A percentile compares a stretch with the other conserved stretches of the same genome.
These are phyloP conservation scores for Sugiyamaella smithiae DNA, from an alignment of 805 yeast genomes.

Conservation along the genomic window DNA sequence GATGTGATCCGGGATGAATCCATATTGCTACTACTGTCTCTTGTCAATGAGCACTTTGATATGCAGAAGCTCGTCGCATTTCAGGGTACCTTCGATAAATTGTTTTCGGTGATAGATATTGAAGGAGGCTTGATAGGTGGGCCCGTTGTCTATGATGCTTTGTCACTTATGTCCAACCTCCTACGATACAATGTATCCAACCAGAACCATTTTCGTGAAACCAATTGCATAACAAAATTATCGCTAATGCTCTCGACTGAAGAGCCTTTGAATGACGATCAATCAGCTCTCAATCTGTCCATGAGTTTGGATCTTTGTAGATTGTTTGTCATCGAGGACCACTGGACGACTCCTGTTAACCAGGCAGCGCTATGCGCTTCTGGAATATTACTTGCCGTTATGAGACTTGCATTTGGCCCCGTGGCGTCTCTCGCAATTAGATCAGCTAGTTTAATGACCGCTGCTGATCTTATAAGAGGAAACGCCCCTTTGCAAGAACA, in stretches of 20 bases:
- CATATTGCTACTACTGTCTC: conserved; percentile 74
- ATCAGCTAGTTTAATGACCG: conserved; percentile 64
- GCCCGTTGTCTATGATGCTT: conserved; percentile 85
- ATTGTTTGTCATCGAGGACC: conserved; percentile 69
- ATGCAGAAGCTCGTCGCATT: conserved; percentile 92
- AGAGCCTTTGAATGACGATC: conserved; percentile 17
- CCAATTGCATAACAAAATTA: conserved; percentile 69
- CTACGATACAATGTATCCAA: conserved; percentile 82
- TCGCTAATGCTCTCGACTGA: conserved; percentile 53
- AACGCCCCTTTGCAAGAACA: conserved; percentile 66
- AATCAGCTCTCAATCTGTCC: conserved; percentile 39
- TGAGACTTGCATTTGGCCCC: conserved; percentile 66
- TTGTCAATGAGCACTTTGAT: conserved; percentile 77
- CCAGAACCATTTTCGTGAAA: conserved; percentile 83
- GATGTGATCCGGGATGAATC: conserved; percentile 88
- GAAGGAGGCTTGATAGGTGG: conserved; percentile 92
- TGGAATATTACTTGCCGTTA: conserved; percentile 61
- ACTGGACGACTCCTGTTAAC: conserved; percentile 56
- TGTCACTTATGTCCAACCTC: conserved; percentile 68
- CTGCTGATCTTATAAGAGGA: conserved; percentile 70
- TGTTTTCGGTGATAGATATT: conserved; percentile 73
- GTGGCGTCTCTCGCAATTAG: conserved; percentile 64
- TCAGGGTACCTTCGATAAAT: conserved; percentile 82
- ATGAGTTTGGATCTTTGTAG: conserved; percentile 70
- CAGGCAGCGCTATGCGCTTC: conserved; percentile 60